Conservation (phyloP, 495 filamentous ascomycete genomes). For the Hyphodiscus hymeniophilus region DNA sequence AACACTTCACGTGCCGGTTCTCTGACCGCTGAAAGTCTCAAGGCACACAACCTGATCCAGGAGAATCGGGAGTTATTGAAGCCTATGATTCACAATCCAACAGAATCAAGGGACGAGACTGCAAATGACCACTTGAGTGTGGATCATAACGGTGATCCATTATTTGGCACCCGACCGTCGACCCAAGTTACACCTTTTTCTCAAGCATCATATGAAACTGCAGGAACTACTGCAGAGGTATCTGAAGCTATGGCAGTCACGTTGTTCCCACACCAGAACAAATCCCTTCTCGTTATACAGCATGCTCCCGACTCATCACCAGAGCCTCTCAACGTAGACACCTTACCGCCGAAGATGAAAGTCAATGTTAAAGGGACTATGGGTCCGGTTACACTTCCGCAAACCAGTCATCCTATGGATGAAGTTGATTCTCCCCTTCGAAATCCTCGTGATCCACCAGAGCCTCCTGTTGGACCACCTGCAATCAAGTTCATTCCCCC, state of each 20-base stretch:
- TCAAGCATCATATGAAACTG: constrained; percentile 48
- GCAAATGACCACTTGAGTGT: constrained; percentile 22
- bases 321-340: constrained; percentile 19
- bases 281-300: constrained; percentile 61
- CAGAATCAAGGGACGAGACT: constrained; percentile 13
- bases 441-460: constrained; percentile 66
- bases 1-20: constrained; percentile 53
- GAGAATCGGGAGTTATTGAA: constrained; percentile 2
- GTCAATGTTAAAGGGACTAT: constrained; percentile 31
- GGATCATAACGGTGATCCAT: constrained; percentile 43
- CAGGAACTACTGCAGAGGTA: constrained; percentile 44
- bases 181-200: constrained; percentile 51
- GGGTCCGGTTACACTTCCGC: constrained; percentile 37
- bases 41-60: constrained; percentile 43
- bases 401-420: constrained; percentile 34
- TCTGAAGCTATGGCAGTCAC: constrained; percentile 75
- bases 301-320: constrained; percentile 32
- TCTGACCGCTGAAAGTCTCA: constrained; percentile 57
- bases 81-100: not conserved
- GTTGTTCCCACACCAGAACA: constrained; percentile 82
- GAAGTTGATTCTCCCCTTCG: constrained; percentile 60
- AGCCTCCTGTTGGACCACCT: constrained; percentile 33
- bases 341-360: constrained; percentile 24
- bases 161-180: constrained; percentile 43
- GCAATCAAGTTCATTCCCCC: constrained; percentile 65